Percentiles rank a stretch among this genome's conserved stretches.
These are phyloP conservation scores for Cytospora chrysosperma DNA, from an alignment of 2,329 filamentous ascomycete genomes.

Conservation along the genomic window DNA sequence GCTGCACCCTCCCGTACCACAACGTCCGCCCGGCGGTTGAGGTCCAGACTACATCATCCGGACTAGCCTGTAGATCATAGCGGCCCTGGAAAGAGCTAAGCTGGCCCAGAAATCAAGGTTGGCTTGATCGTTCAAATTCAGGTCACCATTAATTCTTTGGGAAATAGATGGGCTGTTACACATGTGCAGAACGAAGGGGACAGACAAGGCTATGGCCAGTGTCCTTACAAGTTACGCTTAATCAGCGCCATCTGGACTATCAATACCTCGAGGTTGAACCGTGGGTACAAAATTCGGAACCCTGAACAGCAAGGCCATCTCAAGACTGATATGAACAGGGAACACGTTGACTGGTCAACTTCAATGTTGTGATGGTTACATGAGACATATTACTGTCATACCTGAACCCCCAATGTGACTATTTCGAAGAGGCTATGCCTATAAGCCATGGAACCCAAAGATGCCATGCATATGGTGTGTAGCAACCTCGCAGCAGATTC, in stretches of 20 bases:
- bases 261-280: not conserved
- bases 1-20: not conserved
- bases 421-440: not conserved
- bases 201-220: not conserved
- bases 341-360: not conserved
- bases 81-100: not conserved
- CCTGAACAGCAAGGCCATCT: not conserved
- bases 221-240: not conserved
- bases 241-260: not conserved
- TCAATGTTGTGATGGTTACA: not conserved
- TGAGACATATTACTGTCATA: not conserved
- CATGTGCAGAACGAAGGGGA: not conserved
- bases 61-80: not conserved
- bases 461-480: not conserved
- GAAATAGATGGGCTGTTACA: not conserved
- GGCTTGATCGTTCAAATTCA: not conserved
- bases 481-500: not conserved
- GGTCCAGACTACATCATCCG: not conserved
- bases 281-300: not conserved
- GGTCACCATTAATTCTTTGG: not conserved
- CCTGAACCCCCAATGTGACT: not conserved
- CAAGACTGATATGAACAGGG: not conserved
- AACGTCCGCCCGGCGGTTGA: not conserved
- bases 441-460: not conserved
- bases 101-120: not conserved